Conservation (phyloP, 2,329 filamentous ascomycete genomes). For the Aaosphaeria arxii region DNA sequence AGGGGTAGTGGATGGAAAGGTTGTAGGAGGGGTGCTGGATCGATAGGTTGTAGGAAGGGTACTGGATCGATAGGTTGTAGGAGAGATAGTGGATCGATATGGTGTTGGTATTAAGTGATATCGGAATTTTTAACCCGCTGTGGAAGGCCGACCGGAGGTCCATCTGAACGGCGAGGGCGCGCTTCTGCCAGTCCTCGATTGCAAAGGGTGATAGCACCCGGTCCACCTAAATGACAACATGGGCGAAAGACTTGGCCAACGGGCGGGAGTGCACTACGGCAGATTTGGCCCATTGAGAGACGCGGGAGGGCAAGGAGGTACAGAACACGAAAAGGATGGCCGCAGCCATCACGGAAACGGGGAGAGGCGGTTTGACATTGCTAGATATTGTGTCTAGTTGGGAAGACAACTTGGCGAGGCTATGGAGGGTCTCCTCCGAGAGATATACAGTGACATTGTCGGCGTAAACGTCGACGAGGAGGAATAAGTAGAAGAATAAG, state of each 20-base stretch:
- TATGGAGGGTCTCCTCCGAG: neutral
- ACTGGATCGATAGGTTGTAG: too few species aligned
- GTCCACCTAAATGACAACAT: conserved; percentile 2
- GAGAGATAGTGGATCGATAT: too few species aligned
- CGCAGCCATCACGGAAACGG: conserved; percentile 28
- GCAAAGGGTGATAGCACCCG: neutral
- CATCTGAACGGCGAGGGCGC: neutral
- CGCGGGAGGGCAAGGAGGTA: conserved; percentile 29
- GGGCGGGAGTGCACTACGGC: too few species aligned
- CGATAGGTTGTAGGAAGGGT: too few species aligned
- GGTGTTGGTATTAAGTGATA: too few species aligned
- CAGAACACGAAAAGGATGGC: conserved; percentile 53
- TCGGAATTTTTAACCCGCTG: too few species aligned
- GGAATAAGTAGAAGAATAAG: too few species aligned
- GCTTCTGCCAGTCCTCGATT: neutral
- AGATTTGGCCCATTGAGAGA: too few species aligned
- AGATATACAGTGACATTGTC: too few species aligned
- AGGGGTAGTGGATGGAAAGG: too few species aligned
- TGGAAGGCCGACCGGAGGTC: neutral
- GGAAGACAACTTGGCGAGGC: neutral
- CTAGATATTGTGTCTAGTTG: neutral
- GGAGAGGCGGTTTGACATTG: neutral
- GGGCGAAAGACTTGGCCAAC: neutral
- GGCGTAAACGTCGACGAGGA: too few species aligned
- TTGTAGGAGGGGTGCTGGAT: too few species aligned